Base-by-base conservation (phyloP, 108 stramenopile genomes). In the Asterionellopsis glacialis region DNA sequence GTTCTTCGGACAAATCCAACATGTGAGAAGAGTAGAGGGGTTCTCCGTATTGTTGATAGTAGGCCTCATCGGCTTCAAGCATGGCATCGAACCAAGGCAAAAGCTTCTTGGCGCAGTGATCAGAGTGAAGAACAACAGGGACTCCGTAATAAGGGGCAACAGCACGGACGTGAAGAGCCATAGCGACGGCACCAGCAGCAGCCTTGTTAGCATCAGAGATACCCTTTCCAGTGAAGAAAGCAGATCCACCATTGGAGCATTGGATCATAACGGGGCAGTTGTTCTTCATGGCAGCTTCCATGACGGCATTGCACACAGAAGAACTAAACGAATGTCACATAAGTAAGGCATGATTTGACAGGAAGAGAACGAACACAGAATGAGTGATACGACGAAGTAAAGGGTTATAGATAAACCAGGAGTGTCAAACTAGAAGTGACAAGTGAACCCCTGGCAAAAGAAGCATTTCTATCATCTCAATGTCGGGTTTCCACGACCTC, bases 71-170 rank as follows among this genome's bases (percentile, higher is more conserved):
- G 41, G 94, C 96, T 43, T 79, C 68, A 47, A 95, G 74, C 50
- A 97, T 86, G 26, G 95, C 96, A 75, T 97, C 96, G 66, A 97
- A 91, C 96, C 96, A 97, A 9, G 94, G 96, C 67, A 97, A 82
- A 83, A 85, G 83, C 6, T 85, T 84, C 81, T 95, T 95, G 66
- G 90, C 88, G 85, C 96, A 97, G 69, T 97, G 96, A 70, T 97
- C 96, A 44, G 95, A 93, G 92, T 97, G 94, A 51, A 97, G 79
- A 28, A 97, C 76, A 25, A 97, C 94, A 19, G 96, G 96, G 52
- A 97, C 93, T 26, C 88, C 89, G 81, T 97, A 97, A 55, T 87
- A 83, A 63, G 76, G 77, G 72, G 96, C 94, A 68, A 97, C 93
- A 70, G 91, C 91, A 61, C 92, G 94, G 28, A 95, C 93, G 79